A percentile compares a stretch with the other conserved stretches of the same genome.
Evolutionary conservation across 495 filamentous ascomycete species (phyloP).

Genomic region (Xanthoparmelia taractica): DNA sequence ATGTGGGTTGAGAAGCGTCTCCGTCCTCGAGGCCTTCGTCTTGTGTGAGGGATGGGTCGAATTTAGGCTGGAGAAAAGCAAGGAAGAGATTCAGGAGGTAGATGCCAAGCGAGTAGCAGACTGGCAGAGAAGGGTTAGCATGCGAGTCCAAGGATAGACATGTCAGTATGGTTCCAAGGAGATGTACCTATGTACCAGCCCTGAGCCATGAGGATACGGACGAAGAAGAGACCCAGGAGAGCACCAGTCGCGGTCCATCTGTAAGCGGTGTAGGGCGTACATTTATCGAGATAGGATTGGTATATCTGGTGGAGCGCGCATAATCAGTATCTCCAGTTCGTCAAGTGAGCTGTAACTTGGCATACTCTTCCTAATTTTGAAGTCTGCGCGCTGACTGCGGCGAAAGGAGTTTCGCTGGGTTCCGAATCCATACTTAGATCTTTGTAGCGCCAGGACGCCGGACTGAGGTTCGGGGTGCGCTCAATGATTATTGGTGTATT

Average conservation of each 20-base stretch:
- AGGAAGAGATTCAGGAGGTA: slow-evolving; percentile 99
- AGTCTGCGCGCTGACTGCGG: slow-evolving; percentile 76
- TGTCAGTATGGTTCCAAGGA: not conserved
- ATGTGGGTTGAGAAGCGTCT: slow-evolving; percentile 50
- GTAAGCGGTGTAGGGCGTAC: slow-evolving; percentile 77
- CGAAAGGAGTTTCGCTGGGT: slow-evolving; percentile 75
- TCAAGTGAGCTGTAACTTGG: slow-evolving; percentile 23
- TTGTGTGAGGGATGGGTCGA: slow-evolving; percentile 92
- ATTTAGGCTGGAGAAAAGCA: slow-evolving; percentile 96
- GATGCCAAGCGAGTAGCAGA: slow-evolving; percentile 95
- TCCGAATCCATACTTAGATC: slow-evolving; percentile 63
- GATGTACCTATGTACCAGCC: slow-evolving; percentile 96
- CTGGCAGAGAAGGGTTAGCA: slow-evolving; percentile 37
- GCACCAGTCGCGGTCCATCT: slow-evolving; percentile 78
- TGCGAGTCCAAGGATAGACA: not conserved
- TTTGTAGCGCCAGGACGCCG: slow-evolving; percentile 25
- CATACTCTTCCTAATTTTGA: slow-evolving; percentile 61
- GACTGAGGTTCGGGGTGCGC: not conserved
- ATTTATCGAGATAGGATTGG: slow-evolving; percentile 88
- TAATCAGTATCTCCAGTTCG: slow-evolving; percentile 1
- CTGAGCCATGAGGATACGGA: slow-evolving; percentile 82
- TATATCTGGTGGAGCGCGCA: slow-evolving; percentile 58
- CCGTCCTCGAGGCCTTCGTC: slow-evolving; percentile 97
- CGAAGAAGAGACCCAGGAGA: slow-evolving; percentile 70
- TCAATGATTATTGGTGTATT: not conserved